Evolutionary conservation across 176 grass and related monocot genomes (phyloP), one percentile per base, ranked within the genome.

Genomic region (Cenchrus americanus): DNA sequence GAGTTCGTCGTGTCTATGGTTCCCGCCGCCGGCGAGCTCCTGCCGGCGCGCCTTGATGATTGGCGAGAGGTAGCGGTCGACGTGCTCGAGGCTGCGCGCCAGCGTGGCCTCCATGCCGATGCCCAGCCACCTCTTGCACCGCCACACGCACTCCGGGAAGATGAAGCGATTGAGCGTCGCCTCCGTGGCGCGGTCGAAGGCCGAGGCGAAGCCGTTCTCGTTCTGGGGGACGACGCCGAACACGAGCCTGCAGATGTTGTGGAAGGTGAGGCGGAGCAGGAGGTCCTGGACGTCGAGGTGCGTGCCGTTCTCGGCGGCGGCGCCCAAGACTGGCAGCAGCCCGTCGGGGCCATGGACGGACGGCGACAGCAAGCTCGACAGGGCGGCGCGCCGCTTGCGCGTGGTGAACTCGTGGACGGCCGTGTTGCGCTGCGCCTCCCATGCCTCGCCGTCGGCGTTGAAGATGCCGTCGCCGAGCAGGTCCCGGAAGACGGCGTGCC

Each of bases 401-500:
- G 95, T 97, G 62, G 95, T 97, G 81, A 94, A 97, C 95, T 94
- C 92, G 50, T 93, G 95, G 23, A 92, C 95, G 0, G 95, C 95
- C 44, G 95, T 97, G 87, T 97, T 97, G 14, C 92, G 89, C 82
- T 97, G 95, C 83, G 91, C 84, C 27, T 93, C 84, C 95, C 95
- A 97, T 1, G 86, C 93, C 0, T 97, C 95, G 3, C 95, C 92
- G 80, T 97, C 95, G 62, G 95, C 93, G 90, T 97, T 94, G 95
- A 97, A 97, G 88, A 97, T 97, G 84, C 95, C 95, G 84, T 91
- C 92, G 81, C 95, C 95, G 21, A 97, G 90, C 17, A 97, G 87
- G 88, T 97, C 95, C 40, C 66, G 61, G 87, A 97, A 97, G 21
- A 97, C 95, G 66, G 86, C 92, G 82, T 94, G 95, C 90, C 92